Conservation (phyloP, 306 rosid species). For the Cyamopsis tetragonoloba region DNA sequence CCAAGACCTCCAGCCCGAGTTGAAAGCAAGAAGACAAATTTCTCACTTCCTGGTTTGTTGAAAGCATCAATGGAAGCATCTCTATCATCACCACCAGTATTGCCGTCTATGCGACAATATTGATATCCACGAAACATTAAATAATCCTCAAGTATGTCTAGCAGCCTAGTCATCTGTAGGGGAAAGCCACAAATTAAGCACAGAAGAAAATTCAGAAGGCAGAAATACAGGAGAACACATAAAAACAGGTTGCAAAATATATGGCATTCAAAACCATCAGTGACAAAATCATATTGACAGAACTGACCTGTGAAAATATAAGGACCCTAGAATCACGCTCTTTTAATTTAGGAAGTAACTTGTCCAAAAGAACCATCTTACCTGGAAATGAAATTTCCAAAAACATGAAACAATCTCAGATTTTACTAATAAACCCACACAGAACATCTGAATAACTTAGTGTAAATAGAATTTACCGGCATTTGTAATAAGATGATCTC, state of each 20-base stretch:
- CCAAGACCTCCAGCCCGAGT: slow-evolving; percentile 99
- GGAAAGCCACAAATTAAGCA: not conserved
- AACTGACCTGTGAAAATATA: slow-evolving; percentile 72
- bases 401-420: not conserved
- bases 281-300: slow-evolving; percentile 13
- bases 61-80: slow-evolving; percentile 95
- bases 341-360: slow-evolving; percentile 93
- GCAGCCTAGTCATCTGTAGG: slow-evolving; percentile 89
- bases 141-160: slow-evolving; percentile 97
- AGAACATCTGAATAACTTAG: slow-evolving; percentile 12
- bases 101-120: slow-evolving; percentile 98
- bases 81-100: slow-evolving; percentile 98
- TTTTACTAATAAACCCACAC: slow-evolving; percentile 5
- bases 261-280: slow-evolving; percentile 7
- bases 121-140: slow-evolving; percentile 82
- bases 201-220: not conserved
- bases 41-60: slow-evolving; percentile 97
- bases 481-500: slow-evolving; percentile 85
- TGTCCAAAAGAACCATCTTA: slow-evolving; percentile 98
- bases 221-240: slow-evolving; percentile 12
- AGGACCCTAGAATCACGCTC: slow-evolving; percentile 99
- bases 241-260: not conserved
- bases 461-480: slow-evolving; percentile 59
- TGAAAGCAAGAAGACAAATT: slow-evolving; percentile 86
- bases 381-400: slow-evolving; percentile 41